Conservation (phyloP, 352 stramenopile genomes). For the Pythium diclinum region DNA sequence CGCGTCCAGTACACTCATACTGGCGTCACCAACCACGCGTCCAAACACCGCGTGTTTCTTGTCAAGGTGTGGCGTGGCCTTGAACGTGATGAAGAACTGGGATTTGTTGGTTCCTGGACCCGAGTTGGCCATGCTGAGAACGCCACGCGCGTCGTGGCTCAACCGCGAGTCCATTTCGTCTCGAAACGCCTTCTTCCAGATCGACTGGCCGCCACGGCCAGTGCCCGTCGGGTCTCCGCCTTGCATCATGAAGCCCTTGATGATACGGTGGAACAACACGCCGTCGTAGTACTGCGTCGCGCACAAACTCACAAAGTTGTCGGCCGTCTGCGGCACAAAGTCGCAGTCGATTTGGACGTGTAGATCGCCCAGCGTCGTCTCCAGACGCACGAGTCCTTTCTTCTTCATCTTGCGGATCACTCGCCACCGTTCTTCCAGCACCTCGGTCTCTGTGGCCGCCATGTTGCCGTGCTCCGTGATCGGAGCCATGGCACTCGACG, state of each 20-base stretch:
- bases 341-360: constrained; percentile 97
- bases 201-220: constrained; percentile 90
- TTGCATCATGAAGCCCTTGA: constrained; percentile 97
- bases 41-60: constrained; percentile 98
- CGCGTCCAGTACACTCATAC: constrained; percentile 77
- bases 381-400: constrained; percentile 96
- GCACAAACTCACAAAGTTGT: constrained; percentile 97
- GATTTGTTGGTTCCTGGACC: constrained; percentile 94
- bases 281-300: constrained; percentile 92
- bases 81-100: constrained; percentile 99
- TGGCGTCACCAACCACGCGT: constrained; percentile 81
- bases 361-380: constrained; percentile 93
- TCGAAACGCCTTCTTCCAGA: constrained; percentile 93
- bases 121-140: constrained; percentile 97
- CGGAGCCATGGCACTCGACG: constrained; percentile 87
- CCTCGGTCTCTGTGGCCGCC: constrained; percentile 52
- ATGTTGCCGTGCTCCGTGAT: constrained; percentile 59
- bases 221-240: constrained; percentile 94
- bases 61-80: constrained; percentile 94
- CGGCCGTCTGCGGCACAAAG: constrained; percentile 93
- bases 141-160: constrained; percentile 84
- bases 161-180: constrained; percentile 95
- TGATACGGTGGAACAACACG: constrained; percentile 95
- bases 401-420: constrained; percentile 89
- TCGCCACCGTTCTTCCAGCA: constrained; percentile 81